Base-by-base conservation (phyloP, 345 rosid species). In the Triadica sebifera region DNA sequence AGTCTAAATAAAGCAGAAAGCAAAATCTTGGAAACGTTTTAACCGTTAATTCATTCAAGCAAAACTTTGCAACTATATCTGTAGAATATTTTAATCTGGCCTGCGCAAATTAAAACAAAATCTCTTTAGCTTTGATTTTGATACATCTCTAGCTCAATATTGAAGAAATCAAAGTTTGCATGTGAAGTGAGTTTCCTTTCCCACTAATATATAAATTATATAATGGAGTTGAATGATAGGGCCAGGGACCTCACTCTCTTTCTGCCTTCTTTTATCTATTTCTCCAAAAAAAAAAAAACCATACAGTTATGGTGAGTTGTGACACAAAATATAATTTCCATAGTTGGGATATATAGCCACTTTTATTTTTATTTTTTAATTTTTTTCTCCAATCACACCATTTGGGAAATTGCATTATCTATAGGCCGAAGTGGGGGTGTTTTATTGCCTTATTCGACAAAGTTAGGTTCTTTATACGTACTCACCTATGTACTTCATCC, bases 181-280 rank as follows among this genome's bases (percentile, higher is more conserved):
- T 6, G 24, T 56, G 25, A 56, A 19, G 60, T n/a, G 60, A 7
- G 1, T 24, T n/a, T n/a, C n/a, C n/a, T n/a, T n/a, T n/a, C n/a
- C n/a, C n/a, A n/a, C 0, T 19, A 56, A 56, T n/a, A n/a, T 13
- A 52, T 8, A 13, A 13, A 52, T 20, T 4, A 19, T 56, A 41
- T n/a, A n/a, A n/a, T 56, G 60, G 60, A 56, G 60, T 6, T n/a
- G n/a, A n/a, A n/a, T 56, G 60, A 56, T n/a, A 56, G 25, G 58
- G 8, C n/a, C 58, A 53, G 29, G 60, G 25, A 56, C 60, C 60
- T 56, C 60, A 56, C 60, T n/a, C 19, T 24, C 60, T n/a, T 1
- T 6, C 19, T 3, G 8, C 8, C 25, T 10, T 12, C 11, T 56
- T 56, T 61, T 20, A 58, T 61, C 65, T 24, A 58, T 24, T 8